phyloP scores from a whole-genome alignment of 2,329 filamentous ascomycete species.

The Fusarium torulosum region DNA sequence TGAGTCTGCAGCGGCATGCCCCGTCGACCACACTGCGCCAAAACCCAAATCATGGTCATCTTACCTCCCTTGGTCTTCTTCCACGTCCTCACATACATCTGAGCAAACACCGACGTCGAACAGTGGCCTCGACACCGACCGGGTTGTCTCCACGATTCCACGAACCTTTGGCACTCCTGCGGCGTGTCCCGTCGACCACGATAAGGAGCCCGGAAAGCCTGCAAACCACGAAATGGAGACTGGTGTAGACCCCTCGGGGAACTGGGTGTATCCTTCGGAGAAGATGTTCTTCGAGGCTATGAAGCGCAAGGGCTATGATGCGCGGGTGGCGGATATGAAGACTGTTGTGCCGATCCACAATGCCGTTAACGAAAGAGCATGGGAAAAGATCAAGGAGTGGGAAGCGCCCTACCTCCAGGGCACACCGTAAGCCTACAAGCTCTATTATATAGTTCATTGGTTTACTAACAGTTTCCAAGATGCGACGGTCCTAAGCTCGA shows the following conservation, averaged over 20 bases:
- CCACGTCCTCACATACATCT: slow-evolving; percentile 41
- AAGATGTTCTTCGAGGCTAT: slow-evolving; percentile 99
- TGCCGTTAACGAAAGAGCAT: slow-evolving; percentile 96
- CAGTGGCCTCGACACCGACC: slow-evolving; percentile 70
- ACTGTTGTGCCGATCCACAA: slow-evolving; percentile 98
- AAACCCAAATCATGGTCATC: slow-evolving; percentile 59
- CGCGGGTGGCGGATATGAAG: slow-evolving; percentile 80
- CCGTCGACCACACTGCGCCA: slow-evolving; percentile 52
- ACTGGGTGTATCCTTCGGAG: slow-evolving; percentile 98
- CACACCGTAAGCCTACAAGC: slow-evolving; percentile 63
- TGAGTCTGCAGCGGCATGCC: slow-evolving; percentile 47
- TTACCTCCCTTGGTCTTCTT: slow-evolving; percentile 57
- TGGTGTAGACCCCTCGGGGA: slow-evolving; percentile 78
- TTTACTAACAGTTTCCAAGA: slow-evolving; percentile 43
- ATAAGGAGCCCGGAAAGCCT: slow-evolving; percentile 46
- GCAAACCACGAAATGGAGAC: slow-evolving; percentile 86
- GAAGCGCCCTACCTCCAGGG: slow-evolving; percentile 75
- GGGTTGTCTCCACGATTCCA: slow-evolving; percentile 84
- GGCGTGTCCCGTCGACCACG: slow-evolving; percentile 57
- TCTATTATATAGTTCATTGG: fast-evolving
- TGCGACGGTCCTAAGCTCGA: slow-evolving; percentile 84
- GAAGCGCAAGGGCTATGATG: slow-evolving; percentile 87
- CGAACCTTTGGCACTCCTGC: slow-evolving; percentile 62
- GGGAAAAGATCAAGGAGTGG: slow-evolving; percentile 92
- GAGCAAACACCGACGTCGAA: slow-evolving; percentile 21